Evolutionary conservation across 768 basidiomycete genomes (phyloP), one percentile per base, ranked within the genome.

Genomic region (Rhodotorula kratochvilovae): DNA sequence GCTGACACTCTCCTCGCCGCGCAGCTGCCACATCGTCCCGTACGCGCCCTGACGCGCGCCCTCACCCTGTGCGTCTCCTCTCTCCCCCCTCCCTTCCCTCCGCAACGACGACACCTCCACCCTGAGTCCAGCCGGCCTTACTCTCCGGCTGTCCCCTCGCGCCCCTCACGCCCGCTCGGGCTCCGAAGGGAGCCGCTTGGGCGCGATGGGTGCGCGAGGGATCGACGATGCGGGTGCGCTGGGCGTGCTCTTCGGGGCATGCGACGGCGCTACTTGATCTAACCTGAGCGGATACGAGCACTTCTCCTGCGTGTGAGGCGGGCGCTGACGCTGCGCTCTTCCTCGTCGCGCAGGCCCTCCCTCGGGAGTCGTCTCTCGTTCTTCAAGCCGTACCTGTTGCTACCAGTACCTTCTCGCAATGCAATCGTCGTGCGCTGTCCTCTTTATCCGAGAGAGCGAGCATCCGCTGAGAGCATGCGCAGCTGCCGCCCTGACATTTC

Each of bases 251-350:
- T 39, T 39, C 8, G 39, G 57, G 17, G 12, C 19, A 36, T 25
- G 31, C 50, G 2, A 35, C 29, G 63, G 60, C 12, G 55, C 25
- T 63, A 73, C 72, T 73, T 73, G 72, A 73, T 73, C 72, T 69
- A 66, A 73, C 46, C 65, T 69, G 72, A 73, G 72, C 68, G 67
- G 27, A 15, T 13, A 29, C 12, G 5, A 53, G 8, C 27, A 50
- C 25, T 2, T 27, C 25, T 2, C 3, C 2, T 5, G 16, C 45
- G 6, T 23, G 19, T 27, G 39, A 39, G 39, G 25, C 23, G 48
- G 25, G 48, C 48, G 25, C 48, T 50, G 25, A 46, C 48, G 25
- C 45, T 23, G 5, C 45, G 2, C 48, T 11, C 48, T 5, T 25
- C 7, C 46, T 50, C 25, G 6, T 25, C 39, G 39, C 39, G 39